phyloP scores from a whole-genome alignment of 73 alveolate genomes.

The Durusdinium trenchii region DNA sequence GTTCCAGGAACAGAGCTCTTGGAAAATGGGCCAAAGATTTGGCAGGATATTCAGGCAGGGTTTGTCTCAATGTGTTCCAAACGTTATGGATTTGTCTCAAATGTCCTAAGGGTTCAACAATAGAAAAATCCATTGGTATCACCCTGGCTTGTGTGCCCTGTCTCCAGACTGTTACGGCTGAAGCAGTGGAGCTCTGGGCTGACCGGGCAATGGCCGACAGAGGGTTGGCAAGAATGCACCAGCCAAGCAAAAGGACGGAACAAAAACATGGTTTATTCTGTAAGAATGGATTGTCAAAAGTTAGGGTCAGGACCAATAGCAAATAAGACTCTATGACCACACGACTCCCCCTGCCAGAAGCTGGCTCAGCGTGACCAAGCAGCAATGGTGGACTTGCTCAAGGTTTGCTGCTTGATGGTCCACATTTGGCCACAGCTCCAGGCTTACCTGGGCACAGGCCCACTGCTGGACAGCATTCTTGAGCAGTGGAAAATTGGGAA shows the following conservation, averaged over 20 bases:
- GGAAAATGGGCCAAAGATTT: not conserved
- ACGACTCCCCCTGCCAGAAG: not conserved
- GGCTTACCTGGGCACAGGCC: not conserved
- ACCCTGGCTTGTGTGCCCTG: too few species aligned
- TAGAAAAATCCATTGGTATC: too few species aligned
- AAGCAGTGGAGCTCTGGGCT: not conserved
- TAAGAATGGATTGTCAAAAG: not conserved
- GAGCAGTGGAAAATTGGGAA: not conserved
- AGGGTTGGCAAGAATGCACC: not conserved
- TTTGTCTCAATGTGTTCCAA: too few species aligned
- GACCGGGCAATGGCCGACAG: not conserved
- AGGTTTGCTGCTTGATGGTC: slow-evolving; percentile 2
- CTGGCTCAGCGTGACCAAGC: slow-evolving; percentile 13
- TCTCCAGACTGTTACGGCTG: not conserved
- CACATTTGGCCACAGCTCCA: not conserved
- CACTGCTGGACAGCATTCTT: not conserved
- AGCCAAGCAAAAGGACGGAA: not conserved
- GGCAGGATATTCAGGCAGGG: slow-evolving; percentile 5
- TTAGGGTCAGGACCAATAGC: not conserved
- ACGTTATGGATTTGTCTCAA: too few species aligned
- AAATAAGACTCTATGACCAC: not conserved
- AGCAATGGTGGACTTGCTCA: not conserved
- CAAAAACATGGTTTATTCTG: not conserved
- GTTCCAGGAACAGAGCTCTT: not conserved
- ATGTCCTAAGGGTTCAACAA: too few species aligned